Percentiles rank a stretch among this genome's conserved stretches.
phyloP scores from a whole-genome alignment of 139 green algal genomes.

The Chlorella sorokiniana region DNA sequence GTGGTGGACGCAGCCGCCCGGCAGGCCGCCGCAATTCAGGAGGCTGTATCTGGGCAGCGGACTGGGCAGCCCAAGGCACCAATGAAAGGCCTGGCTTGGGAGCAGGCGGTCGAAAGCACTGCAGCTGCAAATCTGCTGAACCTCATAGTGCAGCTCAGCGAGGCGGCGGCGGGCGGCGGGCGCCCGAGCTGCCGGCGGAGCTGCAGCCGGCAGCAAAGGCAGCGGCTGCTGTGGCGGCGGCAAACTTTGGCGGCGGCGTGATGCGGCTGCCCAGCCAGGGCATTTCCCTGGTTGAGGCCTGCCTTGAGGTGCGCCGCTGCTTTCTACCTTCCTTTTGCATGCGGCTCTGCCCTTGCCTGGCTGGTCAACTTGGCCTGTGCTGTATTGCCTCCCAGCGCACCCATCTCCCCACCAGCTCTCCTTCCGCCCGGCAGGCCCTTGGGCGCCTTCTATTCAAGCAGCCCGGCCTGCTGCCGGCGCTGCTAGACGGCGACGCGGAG shows the following conservation, averaged over 20 bases:
- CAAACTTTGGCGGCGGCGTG: constrained; percentile 24
- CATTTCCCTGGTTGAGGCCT: constrained; percentile 54
- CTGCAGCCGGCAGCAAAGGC: constrained; percentile 33
- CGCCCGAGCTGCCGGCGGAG: neutral
- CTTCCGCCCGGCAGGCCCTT: neutral
- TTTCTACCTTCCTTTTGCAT: neutral
- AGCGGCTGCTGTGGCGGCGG: constrained; percentile 23
- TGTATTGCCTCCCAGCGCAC: neutral
- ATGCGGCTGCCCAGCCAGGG: constrained; percentile 15
- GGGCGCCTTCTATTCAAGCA: constrained; percentile 28
- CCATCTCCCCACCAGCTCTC: neutral
- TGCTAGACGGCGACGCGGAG: constrained; percentile 4
- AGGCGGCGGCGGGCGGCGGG: neutral
- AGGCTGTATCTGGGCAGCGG: neutral
- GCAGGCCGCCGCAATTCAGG: neutral
- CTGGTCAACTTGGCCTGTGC: neutral
- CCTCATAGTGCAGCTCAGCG: constrained; percentile 13
- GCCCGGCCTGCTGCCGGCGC: constrained; percentile 8
- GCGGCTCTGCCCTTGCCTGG: neutral
- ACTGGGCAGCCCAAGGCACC: neutral
- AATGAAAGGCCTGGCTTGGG: neutral
- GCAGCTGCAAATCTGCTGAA: constrained; percentile 14
- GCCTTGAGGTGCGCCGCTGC: constrained; percentile 16
- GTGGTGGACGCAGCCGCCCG: neutral
- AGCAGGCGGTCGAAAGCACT: constrained; percentile 21